Conservation (phyloP, 2,329 filamentous ascomycete species). For the Aspergillus brunneoviolaceus region DNA sequence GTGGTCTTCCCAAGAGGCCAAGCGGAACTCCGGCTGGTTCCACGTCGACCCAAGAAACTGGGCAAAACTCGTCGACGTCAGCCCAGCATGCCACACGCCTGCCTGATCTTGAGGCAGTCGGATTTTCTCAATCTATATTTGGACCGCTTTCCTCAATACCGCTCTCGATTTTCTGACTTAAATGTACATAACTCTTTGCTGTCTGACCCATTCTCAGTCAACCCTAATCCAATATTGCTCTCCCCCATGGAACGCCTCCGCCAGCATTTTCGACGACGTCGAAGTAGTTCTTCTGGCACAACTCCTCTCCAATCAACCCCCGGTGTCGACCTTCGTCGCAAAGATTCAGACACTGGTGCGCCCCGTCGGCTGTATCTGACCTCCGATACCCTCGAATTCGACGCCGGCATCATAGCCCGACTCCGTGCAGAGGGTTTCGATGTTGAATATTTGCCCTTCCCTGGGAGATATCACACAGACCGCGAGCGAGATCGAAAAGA, state of each 20-base stretch:
- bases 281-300: constrained; percentile 13
- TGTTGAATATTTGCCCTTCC: constrained; percentile 55
- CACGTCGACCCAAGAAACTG: constrained; percentile 7
- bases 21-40: constrained; percentile 5
- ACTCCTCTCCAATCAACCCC: constrained; percentile 6
- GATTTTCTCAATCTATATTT: not conserved
- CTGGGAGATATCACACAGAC: constrained; percentile 16
- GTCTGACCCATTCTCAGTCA: not conserved
- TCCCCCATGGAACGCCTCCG: constrained; percentile 17
- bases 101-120: not conserved
- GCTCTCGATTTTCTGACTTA: not conserved
- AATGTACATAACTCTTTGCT: not conserved
- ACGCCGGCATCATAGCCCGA: constrained; percentile 51
- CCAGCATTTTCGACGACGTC: constrained; percentile 17
- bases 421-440: constrained; percentile 60
- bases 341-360: constrained; percentile 7
- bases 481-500: constrained; percentile 51
- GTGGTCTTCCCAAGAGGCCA: not conserved
- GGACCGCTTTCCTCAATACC: not conserved
- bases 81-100: constrained; percentile 8
- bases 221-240: not conserved
- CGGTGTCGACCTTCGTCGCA: constrained; percentile 10
- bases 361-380: constrained; percentile 31
- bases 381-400: constrained; percentile 45
- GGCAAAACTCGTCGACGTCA: constrained; percentile 25